Conservation (phyloP, 345 rosid genomes). For the Populus alba region DNA sequence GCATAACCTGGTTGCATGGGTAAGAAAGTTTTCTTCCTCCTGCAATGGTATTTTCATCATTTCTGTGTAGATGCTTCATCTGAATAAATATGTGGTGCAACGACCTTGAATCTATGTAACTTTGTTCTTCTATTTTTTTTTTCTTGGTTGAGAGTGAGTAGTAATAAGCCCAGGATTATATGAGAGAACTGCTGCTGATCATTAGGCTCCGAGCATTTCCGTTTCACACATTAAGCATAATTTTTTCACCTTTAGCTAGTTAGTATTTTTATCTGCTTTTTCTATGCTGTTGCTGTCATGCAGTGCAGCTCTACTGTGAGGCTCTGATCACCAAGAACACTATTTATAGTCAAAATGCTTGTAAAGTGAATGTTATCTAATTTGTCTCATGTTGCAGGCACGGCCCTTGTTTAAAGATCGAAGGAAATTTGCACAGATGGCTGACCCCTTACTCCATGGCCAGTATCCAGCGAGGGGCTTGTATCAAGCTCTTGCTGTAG, state of each 20-base stretch:
- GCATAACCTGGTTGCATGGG: conserved; percentile 89
- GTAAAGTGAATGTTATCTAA: background rate
- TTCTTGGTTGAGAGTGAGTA: background rate
- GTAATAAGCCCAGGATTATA: background rate
- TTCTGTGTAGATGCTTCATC: background rate
- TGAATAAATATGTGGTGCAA: background rate
- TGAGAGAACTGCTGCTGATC: background rate
- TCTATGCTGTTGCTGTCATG: background rate
- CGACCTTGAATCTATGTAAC: background rate
- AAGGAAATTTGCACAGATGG: conserved; percentile 71
- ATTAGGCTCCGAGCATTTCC: background rate
- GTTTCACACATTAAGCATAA: background rate
- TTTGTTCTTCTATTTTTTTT: background rate
- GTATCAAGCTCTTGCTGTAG: conserved; percentile 92
- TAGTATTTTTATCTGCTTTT: background rate
- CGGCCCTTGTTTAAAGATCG: conserved; percentile 78
- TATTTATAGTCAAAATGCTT: background rate
- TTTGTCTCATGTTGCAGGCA: conserved; percentile 50
- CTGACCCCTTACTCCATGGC: conserved; percentile 78
- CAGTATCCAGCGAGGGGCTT: conserved; percentile 76
- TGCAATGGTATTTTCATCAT: background rate
- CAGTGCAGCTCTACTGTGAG: background rate
- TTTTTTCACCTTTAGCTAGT: background rate
- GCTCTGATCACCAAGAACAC: background rate
- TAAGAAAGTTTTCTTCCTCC: conserved; percentile 37